Evolutionary conservation across 2,329 filamentous ascomycete species (phyloP).

Genomic region (Seiridium unicorne): DNA sequence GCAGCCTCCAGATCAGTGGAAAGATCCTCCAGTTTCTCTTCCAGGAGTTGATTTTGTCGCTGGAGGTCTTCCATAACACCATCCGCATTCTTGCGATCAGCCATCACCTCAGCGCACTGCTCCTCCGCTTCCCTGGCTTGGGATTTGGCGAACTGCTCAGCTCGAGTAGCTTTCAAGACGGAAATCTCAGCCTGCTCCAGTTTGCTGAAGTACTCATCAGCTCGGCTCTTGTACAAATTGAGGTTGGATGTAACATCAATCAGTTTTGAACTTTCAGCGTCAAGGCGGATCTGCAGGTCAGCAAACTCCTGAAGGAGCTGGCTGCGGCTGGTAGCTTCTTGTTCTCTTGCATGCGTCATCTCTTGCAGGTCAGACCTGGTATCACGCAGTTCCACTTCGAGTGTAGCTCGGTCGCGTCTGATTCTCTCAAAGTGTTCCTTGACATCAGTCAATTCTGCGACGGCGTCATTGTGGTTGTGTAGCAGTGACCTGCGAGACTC

Average conservation of each 20-base stretch:
- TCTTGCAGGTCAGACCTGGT: slow-evolving; percentile 81
- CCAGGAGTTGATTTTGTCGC: slow-evolving; percentile 82
- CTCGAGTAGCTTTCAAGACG: slow-evolving; percentile 85
- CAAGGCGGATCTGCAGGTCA: slow-evolving; percentile 88
- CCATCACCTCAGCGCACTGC: slow-evolving; percentile 83
- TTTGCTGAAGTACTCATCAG: slow-evolving; percentile 96
- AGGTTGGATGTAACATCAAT: slow-evolving; percentile 82
- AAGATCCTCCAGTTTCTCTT: slow-evolving; percentile 88
- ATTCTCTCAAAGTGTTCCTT: slow-evolving; percentile 86
- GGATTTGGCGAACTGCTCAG: slow-evolving; percentile 89
- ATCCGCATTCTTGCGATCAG: slow-evolving; percentile 90
- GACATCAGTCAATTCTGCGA: slow-evolving; percentile 81
- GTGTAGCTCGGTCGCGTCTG: slow-evolving; percentile 72
- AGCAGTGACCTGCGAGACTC: slow-evolving; percentile 80
- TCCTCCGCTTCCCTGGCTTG: slow-evolving; percentile 92
- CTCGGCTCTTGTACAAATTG: slow-evolving; percentile 83
- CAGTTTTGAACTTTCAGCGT: slow-evolving; percentile 82
- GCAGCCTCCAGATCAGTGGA: slow-evolving; percentile 85
- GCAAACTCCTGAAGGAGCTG: slow-evolving; percentile 91
- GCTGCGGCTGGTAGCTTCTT: slow-evolving; percentile 82
- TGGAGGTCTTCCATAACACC: slow-evolving; percentile 84
- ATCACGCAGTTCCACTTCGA: slow-evolving; percentile 88
- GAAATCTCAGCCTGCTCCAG: slow-evolving; percentile 96
- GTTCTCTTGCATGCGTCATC: slow-evolving; percentile 73
- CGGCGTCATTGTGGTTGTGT: slow-evolving; percentile 79